phyloP scores from a whole-genome alignment of 139 green algal genomes.

The Dunaliella primolecta region DNA sequence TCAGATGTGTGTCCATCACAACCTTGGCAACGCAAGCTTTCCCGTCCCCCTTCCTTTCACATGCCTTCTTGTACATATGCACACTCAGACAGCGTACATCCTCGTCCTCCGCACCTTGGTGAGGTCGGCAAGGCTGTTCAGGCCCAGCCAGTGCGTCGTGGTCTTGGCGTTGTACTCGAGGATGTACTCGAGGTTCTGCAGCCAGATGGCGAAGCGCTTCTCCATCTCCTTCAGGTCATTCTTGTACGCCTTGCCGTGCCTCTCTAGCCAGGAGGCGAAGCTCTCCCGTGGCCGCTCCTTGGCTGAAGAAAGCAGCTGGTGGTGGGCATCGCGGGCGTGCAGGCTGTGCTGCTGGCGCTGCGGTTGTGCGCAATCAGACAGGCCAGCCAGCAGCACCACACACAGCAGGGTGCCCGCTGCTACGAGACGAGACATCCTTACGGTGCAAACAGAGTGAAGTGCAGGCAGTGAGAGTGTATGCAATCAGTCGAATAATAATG shows the following conservation, averaged over 20 bases:
- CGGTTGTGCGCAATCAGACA: neutral
- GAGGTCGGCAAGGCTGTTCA: slow-evolving; percentile 85
- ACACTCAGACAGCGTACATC: no score
- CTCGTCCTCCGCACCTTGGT: slow-evolving; percentile 32
- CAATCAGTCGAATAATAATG: no score
- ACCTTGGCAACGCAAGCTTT: no score
- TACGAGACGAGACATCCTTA: no score
- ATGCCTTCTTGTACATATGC: no score
- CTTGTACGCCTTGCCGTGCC: slow-evolving; percentile 48
- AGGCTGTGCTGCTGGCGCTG: neutral
- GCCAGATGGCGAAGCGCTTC: slow-evolving; percentile 67
- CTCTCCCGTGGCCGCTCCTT: neutral
- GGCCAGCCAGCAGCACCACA: neutral
- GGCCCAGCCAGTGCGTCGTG: slow-evolving; percentile 66
- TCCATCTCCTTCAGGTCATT: slow-evolving; percentile 53
- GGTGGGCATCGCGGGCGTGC: neutral
- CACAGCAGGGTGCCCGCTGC: no score
- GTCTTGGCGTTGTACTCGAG: slow-evolving; percentile 68
- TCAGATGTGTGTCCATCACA: no score
- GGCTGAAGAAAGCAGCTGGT: neutral
- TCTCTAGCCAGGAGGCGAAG: slow-evolving; percentile 34
- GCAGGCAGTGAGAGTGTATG: no score
- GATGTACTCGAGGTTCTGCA: slow-evolving; percentile 80
- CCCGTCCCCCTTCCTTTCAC: no score
- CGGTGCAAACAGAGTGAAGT: no score